A percentile compares a stretch with the other conserved stretches of the same genome.
Conservation (phyloP, 768 basidiomycete species). For the Podaxis sp. region DNA sequence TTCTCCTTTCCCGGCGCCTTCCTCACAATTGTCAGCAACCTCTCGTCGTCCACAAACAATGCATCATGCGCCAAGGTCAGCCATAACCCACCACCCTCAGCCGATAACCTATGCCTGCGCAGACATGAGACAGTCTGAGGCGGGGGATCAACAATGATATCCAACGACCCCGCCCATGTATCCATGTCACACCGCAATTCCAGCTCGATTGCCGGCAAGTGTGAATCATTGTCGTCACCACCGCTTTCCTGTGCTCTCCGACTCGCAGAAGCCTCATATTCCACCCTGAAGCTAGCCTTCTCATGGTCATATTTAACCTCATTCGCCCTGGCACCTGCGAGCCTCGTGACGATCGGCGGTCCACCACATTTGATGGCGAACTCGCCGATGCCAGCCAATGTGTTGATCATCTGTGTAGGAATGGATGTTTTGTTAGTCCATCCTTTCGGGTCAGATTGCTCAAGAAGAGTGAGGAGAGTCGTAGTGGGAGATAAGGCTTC, state of each 20-base stretch:
- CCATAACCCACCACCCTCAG: slow-evolving; percentile 92
- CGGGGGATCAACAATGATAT: slow-evolving; percentile 92
- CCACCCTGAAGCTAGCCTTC: slow-evolving; percentile 73
- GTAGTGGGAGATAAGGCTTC: slow-evolving; percentile 94
- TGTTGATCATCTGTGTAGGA: slow-evolving; percentile 89
- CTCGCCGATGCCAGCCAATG: slow-evolving; percentile 90
- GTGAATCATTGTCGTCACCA: slow-evolving; percentile 28
- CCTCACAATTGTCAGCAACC: slow-evolving; percentile 71
- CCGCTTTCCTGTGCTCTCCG: slow-evolving; percentile 34
- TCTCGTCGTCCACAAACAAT: slow-evolving; percentile 74
- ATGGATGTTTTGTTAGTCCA: slow-evolving; percentile 96
- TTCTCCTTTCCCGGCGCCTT: slow-evolving; percentile 78
- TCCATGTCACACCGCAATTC: slow-evolving; percentile 92
- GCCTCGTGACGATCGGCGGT: slow-evolving; percentile 85
- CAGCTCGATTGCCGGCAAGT: slow-evolving; percentile 69
- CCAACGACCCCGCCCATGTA: slow-evolving; percentile 80
- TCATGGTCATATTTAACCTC: slow-evolving; percentile 88
- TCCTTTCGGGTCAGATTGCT: slow-evolving; percentile 96
- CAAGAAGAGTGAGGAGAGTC: slow-evolving; percentile 88
- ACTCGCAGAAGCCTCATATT: slow-evolving; percentile 71
- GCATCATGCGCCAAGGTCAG: slow-evolving; percentile 87
- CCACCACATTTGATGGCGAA: slow-evolving; percentile 95
- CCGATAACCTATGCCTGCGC: slow-evolving; percentile 81
- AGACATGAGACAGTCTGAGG: slow-evolving; percentile 82
- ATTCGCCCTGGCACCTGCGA: slow-evolving; percentile 75